Percentiles rank a stretch among this genome's conserved stretches.
phyloP scores from a whole-genome alignment of 2,329 filamentous ascomycete species.

The Cryphonectria carpinicola region DNA sequence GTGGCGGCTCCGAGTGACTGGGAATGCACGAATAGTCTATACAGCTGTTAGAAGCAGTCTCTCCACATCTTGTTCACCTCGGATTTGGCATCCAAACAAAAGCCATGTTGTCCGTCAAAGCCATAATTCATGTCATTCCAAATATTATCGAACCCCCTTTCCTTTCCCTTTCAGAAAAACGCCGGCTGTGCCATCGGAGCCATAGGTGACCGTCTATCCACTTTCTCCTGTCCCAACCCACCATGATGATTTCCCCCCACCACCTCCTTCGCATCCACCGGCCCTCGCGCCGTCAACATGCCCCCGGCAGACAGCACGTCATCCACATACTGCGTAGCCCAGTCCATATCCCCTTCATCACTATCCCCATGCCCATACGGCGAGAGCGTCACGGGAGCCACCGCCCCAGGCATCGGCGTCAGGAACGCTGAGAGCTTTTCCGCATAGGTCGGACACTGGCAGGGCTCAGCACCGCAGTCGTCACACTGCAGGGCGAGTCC shows the following conservation, averaged over 20 bases:
- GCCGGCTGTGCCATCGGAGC: neutral
- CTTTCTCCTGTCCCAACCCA: neutral
- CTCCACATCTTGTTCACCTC: neutral
- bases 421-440: conserved; percentile 28
- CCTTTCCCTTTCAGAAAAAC: neutral
- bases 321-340: conserved; percentile 18
- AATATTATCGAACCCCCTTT: neutral
- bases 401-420: conserved; percentile 16
- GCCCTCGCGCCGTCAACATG: neutral
- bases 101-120: neutral
- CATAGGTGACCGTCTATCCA: conserved; percentile 1
- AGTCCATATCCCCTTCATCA: conserved; percentile 20
- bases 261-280: conserved; percentile 13
- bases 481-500: conserved; percentile 27
- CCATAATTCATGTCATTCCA: neutral
- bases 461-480: conserved; percentile 21
- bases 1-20: too few relatives aligned
- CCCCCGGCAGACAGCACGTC: neutral
- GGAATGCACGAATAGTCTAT: too few relatives aligned
- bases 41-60: too few relatives aligned
- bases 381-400: neutral
- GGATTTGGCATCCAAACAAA: neutral
- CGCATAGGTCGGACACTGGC: conserved; percentile 25
- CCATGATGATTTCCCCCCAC: neutral
- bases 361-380: neutral